Evolutionary conservation across 768 basidiomycete genomes (phyloP).

Genomic region (Naganishia vaughanmartiniae): DNA sequence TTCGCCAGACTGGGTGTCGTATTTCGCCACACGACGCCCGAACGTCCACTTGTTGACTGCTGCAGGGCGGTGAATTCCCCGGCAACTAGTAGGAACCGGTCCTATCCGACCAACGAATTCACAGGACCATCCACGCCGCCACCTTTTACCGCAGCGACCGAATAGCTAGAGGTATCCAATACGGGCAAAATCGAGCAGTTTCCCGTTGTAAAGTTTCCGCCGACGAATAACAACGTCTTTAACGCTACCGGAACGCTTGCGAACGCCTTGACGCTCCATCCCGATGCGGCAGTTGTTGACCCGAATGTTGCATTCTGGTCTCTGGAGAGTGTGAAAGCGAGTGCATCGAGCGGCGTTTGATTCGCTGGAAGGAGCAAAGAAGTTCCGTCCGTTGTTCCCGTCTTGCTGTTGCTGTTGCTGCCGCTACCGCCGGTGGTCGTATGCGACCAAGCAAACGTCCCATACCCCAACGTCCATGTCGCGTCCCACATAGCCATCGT

Average conservation of each 20-base stretch:
- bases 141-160: conserved; percentile 58
- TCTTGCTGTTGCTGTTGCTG: conserved; percentile 54
- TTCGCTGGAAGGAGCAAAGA: conserved; percentile 6
- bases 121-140: conserved; percentile 80
- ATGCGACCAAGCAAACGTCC: conserved; percentile 85
- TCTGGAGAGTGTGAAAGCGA: conserved; percentile 39
- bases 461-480: conserved; percentile 48
- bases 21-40: conserved; percentile 55
- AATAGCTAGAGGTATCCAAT: conserved; percentile 60
- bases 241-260: conserved; percentile 59
- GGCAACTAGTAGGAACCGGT: conserved; percentile 69
- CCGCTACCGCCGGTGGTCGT: conserved; percentile 60
- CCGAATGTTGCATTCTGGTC: conserved; percentile 28
- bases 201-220: conserved; percentile 67
- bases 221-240: conserved; percentile 57
- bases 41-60: conserved; percentile 50
- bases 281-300: not conserved
- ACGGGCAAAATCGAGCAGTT: conserved; percentile 66
- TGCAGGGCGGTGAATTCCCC: conserved; percentile 75
- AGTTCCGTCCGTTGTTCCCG: conserved; percentile 55
- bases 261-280: conserved; percentile 41
- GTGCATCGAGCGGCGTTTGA: conserved; percentile 62
- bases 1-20: conserved; percentile 63
- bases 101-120: conserved; percentile 60
- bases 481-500: not conserved